These are phyloP conservation scores for Baudoinia panamericana DNA, from an alignment of 495 filamentous ascomycete genomes.

Conservation along the genomic window DNA sequence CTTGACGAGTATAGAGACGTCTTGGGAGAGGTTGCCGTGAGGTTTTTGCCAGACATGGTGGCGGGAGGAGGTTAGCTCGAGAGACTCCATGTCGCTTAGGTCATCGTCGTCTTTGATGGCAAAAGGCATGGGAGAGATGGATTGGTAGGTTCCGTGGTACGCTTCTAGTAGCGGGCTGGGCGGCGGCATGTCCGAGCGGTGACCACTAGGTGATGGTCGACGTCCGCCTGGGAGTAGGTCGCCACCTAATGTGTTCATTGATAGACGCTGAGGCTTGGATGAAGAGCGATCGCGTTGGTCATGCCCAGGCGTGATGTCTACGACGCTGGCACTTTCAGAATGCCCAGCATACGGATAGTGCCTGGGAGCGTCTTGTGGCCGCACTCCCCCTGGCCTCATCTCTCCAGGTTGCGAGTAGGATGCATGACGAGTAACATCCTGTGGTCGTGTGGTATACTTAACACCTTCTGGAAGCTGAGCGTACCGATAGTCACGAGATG, in stretches of 20 bases:
- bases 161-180: slow-evolving; percentile 75
- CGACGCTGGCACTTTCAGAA: slow-evolving; percentile 5
- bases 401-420: slow-evolving; percentile 11
- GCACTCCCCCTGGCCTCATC: slow-evolving; percentile 5
- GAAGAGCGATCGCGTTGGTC: slow-evolving; percentile 4
- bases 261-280: neutral
- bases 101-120: slow-evolving; percentile 39
- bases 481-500: slow-evolving; percentile 23
- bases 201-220: slow-evolving; percentile 24
- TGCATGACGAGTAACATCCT: slow-evolving; percentile 4
- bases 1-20: too few species aligned
- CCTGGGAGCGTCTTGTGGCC: slow-evolving; percentile 3
- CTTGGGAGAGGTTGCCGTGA: slow-evolving; percentile 9
- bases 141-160: slow-evolving; percentile 89
- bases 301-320: slow-evolving; percentile 17
- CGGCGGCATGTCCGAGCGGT: slow-evolving; percentile 22
- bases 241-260: slow-evolving; percentile 1
- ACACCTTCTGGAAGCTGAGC: slow-evolving; percentile 24
- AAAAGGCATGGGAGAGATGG: slow-evolving; percentile 87
- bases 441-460: slow-evolving; percentile 26
- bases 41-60: neutral
- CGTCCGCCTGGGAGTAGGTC: slow-evolving; percentile 19
- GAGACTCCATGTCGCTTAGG: slow-evolving; percentile 24
- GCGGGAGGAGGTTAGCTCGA: slow-evolving; percentile 2
- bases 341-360: slow-evolving; percentile 4